Evolutionary conservation across 371 early-diverging fungal species (phyloP), one percentile per base, ranked within the genome.

Genomic region (Mucor racemosus): DNA sequence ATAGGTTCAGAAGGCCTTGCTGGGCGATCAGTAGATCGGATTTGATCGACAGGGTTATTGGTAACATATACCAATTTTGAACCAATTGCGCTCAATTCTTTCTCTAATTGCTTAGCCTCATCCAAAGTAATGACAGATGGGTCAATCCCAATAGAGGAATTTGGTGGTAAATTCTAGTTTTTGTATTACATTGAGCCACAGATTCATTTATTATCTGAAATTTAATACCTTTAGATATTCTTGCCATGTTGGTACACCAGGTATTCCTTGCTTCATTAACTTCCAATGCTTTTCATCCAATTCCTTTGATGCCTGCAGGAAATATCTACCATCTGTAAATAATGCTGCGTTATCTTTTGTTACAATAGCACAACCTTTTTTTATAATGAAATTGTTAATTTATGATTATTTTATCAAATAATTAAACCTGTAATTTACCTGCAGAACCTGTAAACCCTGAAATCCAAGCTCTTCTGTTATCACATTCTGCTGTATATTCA

Each of bases 271-370:
- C 82, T 96, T 97, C 93, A 94, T 95, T 70, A 97, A 75, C n/a
- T 86, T 91, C 97, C 97, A 97, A 76, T 94, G 90, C 58, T 64
- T 56, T 73, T 91, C 91, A 50, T 69, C 66, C 60, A 99, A 80
- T 81, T 99, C 93, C 70, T 96, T 86, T 0, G 91, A 84, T 10
- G 99, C 99, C 81, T 99, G 99, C 54, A 99, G 78, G 79, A 94
- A 99, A 86, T 99, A 99, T 56, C 99, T 86, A 1, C 98, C 97
- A 76, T 99, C 99, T 13, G 99, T 99, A 82, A 97, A 98, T 40
- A 99, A 83, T 17, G 91, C 91, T n/a, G 94, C 94, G 7, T 82
- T 65, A 31, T 90, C 82, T 38, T 73, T 60, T 7, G 92, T 88
- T 38, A 96, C 90, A 34, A 98, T 83, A 10, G 95, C 95, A 57